Base-by-base conservation (phyloP, 2,329 filamentous ascomycete genomes). In the Xylaria sp. region DNA sequence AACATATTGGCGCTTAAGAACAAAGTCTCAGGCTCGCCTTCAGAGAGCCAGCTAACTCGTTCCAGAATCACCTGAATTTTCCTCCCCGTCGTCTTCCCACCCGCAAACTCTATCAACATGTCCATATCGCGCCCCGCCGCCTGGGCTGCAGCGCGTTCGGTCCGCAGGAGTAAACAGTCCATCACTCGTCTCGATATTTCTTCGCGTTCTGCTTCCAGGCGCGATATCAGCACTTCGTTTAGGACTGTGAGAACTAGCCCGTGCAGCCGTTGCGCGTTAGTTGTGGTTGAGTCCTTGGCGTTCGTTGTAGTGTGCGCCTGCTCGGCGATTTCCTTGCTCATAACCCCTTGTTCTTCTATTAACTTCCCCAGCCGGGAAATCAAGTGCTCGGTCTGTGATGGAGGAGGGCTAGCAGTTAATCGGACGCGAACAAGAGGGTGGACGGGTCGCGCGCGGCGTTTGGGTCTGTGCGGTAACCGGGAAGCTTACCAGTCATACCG, bases 41-140 rank as follows among this genome's bases (percentile, higher is more conserved):
- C 43, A 1, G 49, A 15, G 6, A 63, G 37, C 3, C 41, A 29
- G 6, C 46, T 21, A 4, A 63, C 33, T 8, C 55, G 48, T 13
- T 21, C 11, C 25, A 55, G 33, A n/a, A 65, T 43, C 1, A 40
- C 51, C 40, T 57, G 48, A 11, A 63, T 58, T 40, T 58, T 60
- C 37, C 54, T 53, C 7, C 46, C 19, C 17, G 23, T 44, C 11
- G 63, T 54, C n/a, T n/a, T n/a, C n/a, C n/a, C n/a, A n/a, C n/a
- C n/a, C n/a, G n/a, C n/a, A n/a, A n/a, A n/a, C n/a, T n/a, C 53
- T 3, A 58, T 44, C 1, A 61, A 25, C 11, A 4, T 35, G 19
- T 58, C 44, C 1, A 63, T 10, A 17, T 60, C 53, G 3, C 49
- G 48, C 35, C 49, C 43, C 1, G 56, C 59, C 2, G 58, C 62